Conservation (phyloP, 106 monocot species). For the Acorus calamus region DNA sequence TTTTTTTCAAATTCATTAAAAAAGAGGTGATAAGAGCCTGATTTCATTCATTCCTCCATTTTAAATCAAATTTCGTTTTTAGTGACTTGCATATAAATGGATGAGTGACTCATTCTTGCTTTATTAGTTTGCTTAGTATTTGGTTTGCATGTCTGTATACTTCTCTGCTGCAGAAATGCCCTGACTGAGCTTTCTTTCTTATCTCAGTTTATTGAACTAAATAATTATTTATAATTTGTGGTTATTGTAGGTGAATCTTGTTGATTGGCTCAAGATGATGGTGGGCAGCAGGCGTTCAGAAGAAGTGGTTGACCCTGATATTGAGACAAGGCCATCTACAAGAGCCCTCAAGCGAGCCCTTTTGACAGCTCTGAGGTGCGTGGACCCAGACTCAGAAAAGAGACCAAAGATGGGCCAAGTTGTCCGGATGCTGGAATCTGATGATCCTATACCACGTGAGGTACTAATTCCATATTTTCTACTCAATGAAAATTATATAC, state of each 20-base stretch:
- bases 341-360: conserved; percentile 43
- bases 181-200: too few species aligned
- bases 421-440: conserved; percentile 38
- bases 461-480: conserved; percentile 1
- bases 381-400: conserved; percentile 45
- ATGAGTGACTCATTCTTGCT: too few species aligned
- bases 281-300: conserved; percentile 40
- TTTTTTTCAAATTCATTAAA: too few species aligned
- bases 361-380: conserved; percentile 35
- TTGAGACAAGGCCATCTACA: conserved; percentile 28
- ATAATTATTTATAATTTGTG: not conserved
- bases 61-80: too few species aligned
- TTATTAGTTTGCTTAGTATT: too few species aligned
- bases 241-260: conserved; percentile 31
- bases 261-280: conserved; percentile 54
- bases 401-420: conserved; percentile 41
- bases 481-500: too few species aligned
- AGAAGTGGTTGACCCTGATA: conserved; percentile 38
- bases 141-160: too few species aligned
- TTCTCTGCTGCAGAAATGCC: too few species aligned
- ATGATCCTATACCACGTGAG: conserved; percentile 27
- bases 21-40: too few species aligned
- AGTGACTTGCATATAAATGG: too few species aligned
- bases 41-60: too few species aligned
- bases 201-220: too few species aligned